Conservation (phyloP, 2,329 filamentous ascomycete species). For the Colletotrichum noveboracense region DNA sequence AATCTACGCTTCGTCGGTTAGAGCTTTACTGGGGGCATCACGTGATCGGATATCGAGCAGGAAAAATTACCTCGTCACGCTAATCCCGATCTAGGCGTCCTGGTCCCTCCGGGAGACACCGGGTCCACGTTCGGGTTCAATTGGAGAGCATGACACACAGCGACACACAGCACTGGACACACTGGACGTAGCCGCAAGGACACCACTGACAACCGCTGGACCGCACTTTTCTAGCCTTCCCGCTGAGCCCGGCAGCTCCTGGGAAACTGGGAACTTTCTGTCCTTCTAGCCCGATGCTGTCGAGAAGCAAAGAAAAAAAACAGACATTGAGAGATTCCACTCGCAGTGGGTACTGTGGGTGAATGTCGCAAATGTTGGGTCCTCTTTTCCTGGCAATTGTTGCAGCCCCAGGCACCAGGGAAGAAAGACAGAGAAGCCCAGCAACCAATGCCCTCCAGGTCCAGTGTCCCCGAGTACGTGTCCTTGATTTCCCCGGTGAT, state of each 20-base stretch:
- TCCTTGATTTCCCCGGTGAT: neutral
- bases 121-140: constrained; percentile 20
- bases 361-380: constrained; percentile 4
- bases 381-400: constrained; percentile 7
- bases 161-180: neutral
- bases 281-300: neutral
- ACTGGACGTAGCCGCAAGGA: neutral
- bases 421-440: neutral
- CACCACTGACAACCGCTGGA: neutral
- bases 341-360: constrained; percentile 7
- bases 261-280: constrained; percentile 14
- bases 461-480: neutral
- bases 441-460: neutral
- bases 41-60: constrained; percentile 32
- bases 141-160: neutral
- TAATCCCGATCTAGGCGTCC: constrained; percentile 7
- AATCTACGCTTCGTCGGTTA: constrained; percentile 47
- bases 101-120: constrained; percentile 17
- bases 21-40: constrained; percentile 45
- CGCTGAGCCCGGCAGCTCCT: neutral
- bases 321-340: constrained; percentile 7
- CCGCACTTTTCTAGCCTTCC: neutral
- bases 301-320: neutral
- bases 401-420: neutral
- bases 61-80: constrained; percentile 21